Percentiles rank a stretch among this genome's conserved stretches.
phyloP scores from a whole-genome alignment of 2,329 filamentous ascomycete genomes.

The Scedosporium aurantiacum region DNA sequence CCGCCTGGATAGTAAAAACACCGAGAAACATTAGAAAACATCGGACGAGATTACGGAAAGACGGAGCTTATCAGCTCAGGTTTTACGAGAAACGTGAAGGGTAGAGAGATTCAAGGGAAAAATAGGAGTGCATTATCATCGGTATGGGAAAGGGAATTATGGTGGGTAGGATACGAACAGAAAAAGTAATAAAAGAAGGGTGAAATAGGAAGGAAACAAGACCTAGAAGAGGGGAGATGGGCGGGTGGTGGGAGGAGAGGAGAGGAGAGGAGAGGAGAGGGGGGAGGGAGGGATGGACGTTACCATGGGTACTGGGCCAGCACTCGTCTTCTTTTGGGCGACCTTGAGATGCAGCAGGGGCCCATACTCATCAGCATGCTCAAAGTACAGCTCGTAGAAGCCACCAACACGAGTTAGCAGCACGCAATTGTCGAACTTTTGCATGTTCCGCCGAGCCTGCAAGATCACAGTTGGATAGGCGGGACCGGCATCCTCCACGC shows the following conservation, averaged over 20 bases:
- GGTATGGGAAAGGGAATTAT: neutral
- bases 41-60: slow-evolving; percentile 1
- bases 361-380: slow-evolving; percentile 83
- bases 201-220: neutral
- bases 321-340: slow-evolving; percentile 66
- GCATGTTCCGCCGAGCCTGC: slow-evolving; percentile 81
- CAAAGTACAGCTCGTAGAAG: slow-evolving; percentile 97
- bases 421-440: slow-evolving; percentile 81
- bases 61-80: neutral
- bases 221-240: neutral
- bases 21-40: slow-evolving; percentile 1
- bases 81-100: neutral
- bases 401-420: slow-evolving; percentile 84
- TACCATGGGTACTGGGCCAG: slow-evolving; percentile 78
- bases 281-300: slow-evolving; percentile 12
- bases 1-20: slow-evolving; percentile 45
- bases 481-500: slow-evolving; percentile 31
- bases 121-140: neutral
- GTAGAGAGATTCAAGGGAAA: neutral
- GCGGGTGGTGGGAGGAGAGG: neutral
- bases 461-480: slow-evolving; percentile 79
- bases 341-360: slow-evolving; percentile 82
- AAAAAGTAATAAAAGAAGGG: neutral
- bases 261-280: slow-evolving; percentile 11
- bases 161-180: neutral